Evolutionary conservation across 345 rosid genomes (phyloP).

Genomic region (Salix viminalis): DNA sequence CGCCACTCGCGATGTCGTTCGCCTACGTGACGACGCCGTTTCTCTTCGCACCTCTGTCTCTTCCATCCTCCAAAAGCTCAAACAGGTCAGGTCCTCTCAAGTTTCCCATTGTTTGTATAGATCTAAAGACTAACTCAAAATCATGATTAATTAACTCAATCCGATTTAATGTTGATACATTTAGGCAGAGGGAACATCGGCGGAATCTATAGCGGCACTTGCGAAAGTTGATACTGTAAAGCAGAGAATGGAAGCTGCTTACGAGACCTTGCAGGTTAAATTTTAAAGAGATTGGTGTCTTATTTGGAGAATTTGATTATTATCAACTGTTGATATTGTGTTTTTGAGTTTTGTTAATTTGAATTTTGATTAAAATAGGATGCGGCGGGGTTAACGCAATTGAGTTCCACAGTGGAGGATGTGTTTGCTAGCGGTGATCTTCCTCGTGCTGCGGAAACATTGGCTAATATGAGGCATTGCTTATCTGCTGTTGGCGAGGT

Average conservation of each 20-base stretch:
- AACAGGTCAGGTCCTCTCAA: slow-evolving; percentile 64
- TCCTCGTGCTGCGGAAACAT: slow-evolving; percentile 96
- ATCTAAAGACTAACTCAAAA: too few relatives aligned
- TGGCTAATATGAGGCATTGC: slow-evolving; percentile 98
- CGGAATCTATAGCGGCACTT: slow-evolving; percentile 83
- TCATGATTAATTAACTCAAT: background rate
- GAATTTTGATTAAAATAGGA: slow-evolving; percentile 41
- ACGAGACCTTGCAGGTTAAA: slow-evolving; percentile 78
- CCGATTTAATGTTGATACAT: background rate
- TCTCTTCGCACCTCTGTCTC: slow-evolving; percentile 75
- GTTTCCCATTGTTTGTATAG: too few relatives aligned
- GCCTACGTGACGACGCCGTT: slow-evolving; percentile 87
- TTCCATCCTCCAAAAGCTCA: slow-evolving; percentile 85
- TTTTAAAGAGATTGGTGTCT: background rate
- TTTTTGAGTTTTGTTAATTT: background rate
- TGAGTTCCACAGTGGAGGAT: slow-evolving; percentile 96
- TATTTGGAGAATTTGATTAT: too few relatives aligned
- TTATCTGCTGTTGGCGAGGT: slow-evolving; percentile 99
- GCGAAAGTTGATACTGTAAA: slow-evolving; percentile 93
- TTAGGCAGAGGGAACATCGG: slow-evolving; percentile 95
- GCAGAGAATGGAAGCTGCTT: slow-evolving; percentile 98
- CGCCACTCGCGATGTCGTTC: slow-evolving; percentile 85
- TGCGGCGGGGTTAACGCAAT: slow-evolving; percentile 94
- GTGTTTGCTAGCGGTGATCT: slow-evolving; percentile 97
- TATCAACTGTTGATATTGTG: too few relatives aligned